Percentiles rank a stretch among this genome's conserved stretches.
These are phyloP conservation scores for Hevea brasiliensis DNA, from an alignment of 345 rosid species.

Conservation along the genomic window DNA sequence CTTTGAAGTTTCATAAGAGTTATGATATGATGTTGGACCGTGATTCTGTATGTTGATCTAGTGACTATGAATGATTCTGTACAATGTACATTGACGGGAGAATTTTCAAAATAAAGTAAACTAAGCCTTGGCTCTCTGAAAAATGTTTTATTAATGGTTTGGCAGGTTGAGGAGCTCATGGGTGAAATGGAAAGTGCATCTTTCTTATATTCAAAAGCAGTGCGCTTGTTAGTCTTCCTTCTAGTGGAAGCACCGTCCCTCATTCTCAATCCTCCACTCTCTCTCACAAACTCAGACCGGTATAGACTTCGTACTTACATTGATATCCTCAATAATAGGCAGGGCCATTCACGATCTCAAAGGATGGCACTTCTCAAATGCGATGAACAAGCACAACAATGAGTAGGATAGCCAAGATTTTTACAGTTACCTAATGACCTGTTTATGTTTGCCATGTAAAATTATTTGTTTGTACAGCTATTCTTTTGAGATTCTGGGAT, in stretches of 20 bases:
- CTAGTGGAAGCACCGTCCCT: slow-evolving; percentile 89
- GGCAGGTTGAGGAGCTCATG: slow-evolving; percentile 79
- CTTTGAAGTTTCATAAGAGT: neutral
- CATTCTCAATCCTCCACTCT: slow-evolving; percentile 79
- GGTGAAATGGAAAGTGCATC: slow-evolving; percentile 66
- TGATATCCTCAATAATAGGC: slow-evolving; percentile 66
- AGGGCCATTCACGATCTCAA: slow-evolving; percentile 52
- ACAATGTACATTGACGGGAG: neutral
- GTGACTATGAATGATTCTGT: neutral
- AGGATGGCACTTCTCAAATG: slow-evolving; percentile 54
- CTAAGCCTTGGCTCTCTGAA: neutral
- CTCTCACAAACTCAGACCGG: slow-evolving; percentile 81
- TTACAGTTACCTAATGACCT: slow-evolving; percentile 12
- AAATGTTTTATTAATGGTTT: slow-evolving; percentile 9
- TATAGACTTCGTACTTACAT: slow-evolving; percentile 68
- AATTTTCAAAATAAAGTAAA: neutral
- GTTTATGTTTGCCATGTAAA: slow-evolving; percentile 31
- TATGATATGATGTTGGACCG: neutral
- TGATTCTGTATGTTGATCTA: neutral
- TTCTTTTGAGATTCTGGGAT: slow-evolving; percentile 49
- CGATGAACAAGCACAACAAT: slow-evolving; percentile 28
- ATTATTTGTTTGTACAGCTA: slow-evolving; percentile 65
- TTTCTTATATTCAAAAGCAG: slow-evolving; percentile 63
- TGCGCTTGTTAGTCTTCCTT: slow-evolving; percentile 69
- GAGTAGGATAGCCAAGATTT: neutral